Evolutionary conservation across 345 rosid genomes (phyloP).

Genomic region (rapeseed (Brassica napus)): DNA sequence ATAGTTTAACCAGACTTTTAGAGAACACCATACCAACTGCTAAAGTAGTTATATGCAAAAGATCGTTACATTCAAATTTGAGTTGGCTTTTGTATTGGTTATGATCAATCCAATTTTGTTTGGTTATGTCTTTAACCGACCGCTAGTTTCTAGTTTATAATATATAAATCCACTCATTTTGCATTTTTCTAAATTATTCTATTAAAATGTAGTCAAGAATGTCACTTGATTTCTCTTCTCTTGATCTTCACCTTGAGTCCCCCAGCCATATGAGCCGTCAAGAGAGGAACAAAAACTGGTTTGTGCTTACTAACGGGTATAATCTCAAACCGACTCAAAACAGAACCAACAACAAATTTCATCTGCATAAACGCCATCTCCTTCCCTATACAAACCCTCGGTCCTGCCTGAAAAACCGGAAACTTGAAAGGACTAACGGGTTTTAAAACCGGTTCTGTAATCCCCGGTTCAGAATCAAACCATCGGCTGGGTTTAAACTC

Average conservation of each 20-base stretch:
- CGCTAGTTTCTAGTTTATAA: too few species aligned
- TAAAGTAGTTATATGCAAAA: not conserved
- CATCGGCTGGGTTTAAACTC: constrained; percentile 72
- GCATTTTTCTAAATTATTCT: not conserved
- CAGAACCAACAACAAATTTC: constrained; percentile 60
- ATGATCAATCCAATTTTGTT: too few species aligned
- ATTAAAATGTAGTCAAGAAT: not conserved
- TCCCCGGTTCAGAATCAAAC: constrained; percentile 38
- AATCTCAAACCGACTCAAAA: constrained; percentile 49
- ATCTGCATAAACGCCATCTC: constrained; percentile 72
- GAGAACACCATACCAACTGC: not conserved
- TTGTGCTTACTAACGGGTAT: constrained; percentile 34
- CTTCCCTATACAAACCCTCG: constrained; percentile 68
- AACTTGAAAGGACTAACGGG: constrained; percentile 49
- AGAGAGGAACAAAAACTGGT: constrained; percentile 59
- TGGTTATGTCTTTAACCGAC: too few species aligned
- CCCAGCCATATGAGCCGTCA: constrained; percentile 70
- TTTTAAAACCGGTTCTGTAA: constrained; percentile 31
- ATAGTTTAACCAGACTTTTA: not conserved
- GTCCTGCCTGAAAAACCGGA: constrained; percentile 69
- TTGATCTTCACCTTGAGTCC: constrained; percentile 54
- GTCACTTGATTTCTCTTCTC: constrained; percentile 29
- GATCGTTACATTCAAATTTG: too few species aligned
- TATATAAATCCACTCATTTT: not conserved
- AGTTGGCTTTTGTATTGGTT: too few species aligned